These are phyloP conservation scores for Russula olivacea DNA, from an alignment of 768 basidiomycete species.

Conservation along the genomic window DNA sequence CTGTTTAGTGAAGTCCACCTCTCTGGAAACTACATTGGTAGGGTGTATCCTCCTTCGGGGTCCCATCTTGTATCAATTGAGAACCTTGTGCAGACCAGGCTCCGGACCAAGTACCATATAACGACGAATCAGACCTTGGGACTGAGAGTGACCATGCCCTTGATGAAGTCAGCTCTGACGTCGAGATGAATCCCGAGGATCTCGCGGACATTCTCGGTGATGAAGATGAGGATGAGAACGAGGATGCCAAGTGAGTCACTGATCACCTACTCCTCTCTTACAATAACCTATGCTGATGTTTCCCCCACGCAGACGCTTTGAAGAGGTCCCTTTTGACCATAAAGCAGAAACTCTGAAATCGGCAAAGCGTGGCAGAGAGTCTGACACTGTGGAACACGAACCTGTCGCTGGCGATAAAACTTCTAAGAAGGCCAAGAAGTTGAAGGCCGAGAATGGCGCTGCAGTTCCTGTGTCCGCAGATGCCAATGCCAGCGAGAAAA, in stretches of 20 bases:
- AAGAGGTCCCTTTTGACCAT: conserved; percentile 52
- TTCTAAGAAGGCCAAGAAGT: conserved; percentile 71
- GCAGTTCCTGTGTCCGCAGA: conserved; percentile 33
- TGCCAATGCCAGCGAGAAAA: conserved; percentile 27
- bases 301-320: conserved; percentile 52
- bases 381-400: conserved; percentile 44
- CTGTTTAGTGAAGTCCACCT: conserved; percentile 59
- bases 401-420: conserved; percentile 36
- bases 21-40: conserved; percentile 82
- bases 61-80: not conserved
- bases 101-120: conserved; percentile 45
- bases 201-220: conserved; percentile 46
- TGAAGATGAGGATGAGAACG: conserved; percentile 26
- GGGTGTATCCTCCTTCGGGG: conserved; percentile 23
- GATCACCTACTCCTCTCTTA: not conserved
- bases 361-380: conserved; percentile 68
- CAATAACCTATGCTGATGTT: conserved; percentile 8
- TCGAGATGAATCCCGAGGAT: conserved; percentile 64
- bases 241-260: conserved; percentile 39
- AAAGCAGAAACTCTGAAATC: conserved; percentile 29
- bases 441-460: conserved; percentile 54
- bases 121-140: conserved; percentile 47
- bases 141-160: conserved; percentile 59
- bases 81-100: conserved; percentile 43
- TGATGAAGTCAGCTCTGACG: conserved; percentile 77